Evolutionary conservation across 1,284 basidiomycete genomes (phyloP).

Genomic region (Sporisorium graminicola): DNA sequence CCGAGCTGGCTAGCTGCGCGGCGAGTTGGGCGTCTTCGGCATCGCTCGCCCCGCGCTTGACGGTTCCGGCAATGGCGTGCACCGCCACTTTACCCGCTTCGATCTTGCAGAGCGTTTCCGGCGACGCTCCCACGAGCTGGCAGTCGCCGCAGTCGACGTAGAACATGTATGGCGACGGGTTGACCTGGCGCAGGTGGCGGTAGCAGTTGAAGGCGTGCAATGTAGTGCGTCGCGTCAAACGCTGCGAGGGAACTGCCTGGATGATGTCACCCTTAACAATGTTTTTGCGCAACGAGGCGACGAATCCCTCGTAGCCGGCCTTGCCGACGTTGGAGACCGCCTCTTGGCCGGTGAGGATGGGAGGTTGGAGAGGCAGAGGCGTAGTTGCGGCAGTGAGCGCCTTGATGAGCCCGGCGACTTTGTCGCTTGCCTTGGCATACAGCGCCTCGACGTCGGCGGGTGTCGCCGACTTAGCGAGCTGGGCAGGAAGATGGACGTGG

Average conservation of each 20-base stretch:
- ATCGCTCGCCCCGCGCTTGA: slow-evolving; percentile 78
- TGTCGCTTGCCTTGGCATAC: slow-evolving; percentile 47
- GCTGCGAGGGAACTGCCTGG: slow-evolving; percentile 96
- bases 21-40: slow-evolving; percentile 85
- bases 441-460: slow-evolving; percentile 71
- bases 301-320: slow-evolving; percentile 90
- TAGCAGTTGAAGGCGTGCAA: slow-evolving; percentile 98
- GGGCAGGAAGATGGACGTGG: slow-evolving; percentile 83
- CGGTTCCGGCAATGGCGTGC: slow-evolving; percentile 97
- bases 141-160: slow-evolving; percentile 88
- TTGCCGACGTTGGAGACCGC: slow-evolving; percentile 92
- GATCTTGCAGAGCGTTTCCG: slow-evolving; percentile 97
- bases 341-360: slow-evolving; percentile 67
- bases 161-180: slow-evolving; percentile 99
- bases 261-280: slow-evolving; percentile 98
- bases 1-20: slow-evolving; percentile 80
- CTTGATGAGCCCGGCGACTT: slow-evolving; percentile 42
- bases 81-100: slow-evolving; percentile 88
- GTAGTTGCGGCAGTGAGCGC: slow-evolving; percentile 70
- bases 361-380: slow-evolving; percentile 74
- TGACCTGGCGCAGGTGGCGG: slow-evolving; percentile 89
- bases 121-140: slow-evolving; percentile 95
- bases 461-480: slow-evolving; percentile 73
- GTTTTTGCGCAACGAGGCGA: slow-evolving; percentile 90
- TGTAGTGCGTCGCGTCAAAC: slow-evolving; percentile 84